Base-by-base conservation (phyloP, 2,329 filamentous ascomycete species). In the Coniella lustricola region DNA sequence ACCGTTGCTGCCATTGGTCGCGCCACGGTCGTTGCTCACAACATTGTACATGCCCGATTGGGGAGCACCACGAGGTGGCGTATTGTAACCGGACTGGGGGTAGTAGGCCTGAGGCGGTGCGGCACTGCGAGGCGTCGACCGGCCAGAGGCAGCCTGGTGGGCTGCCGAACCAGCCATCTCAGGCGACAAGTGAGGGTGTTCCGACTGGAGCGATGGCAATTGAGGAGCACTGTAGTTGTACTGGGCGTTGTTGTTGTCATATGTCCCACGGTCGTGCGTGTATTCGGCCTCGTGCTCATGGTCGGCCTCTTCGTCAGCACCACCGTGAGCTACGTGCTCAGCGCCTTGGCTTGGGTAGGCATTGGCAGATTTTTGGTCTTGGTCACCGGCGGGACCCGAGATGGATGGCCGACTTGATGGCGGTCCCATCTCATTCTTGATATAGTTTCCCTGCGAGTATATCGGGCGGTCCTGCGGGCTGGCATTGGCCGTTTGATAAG, bases 351-450 rank as follows among this genome's bases (percentile, higher is more conserved):
- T 63, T 22, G 67, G 56, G 55, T 79, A 74, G 51, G 85, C 76
- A 64, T 91, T 91, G 17, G 76, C 62, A 21, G 74, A 64, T 63
- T 84, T 82, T 34, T 81, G 72, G 52, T 86, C 81, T 39, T 78
- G 70, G 22, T 68, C 66, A 49, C 83, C 76, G 3, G 75, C 67
- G 44, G 80, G 77, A 33, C 78, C 70, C 17, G 51, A 50, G 38
- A 78, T 75, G 5, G 77, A 65, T 2, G 78, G 73, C 50, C 85
- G 76, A 49, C 69, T 72, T 29, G 86, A 79, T 10, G 89, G 88
- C 17, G 90, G 89, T 0, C 85, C 88, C 88, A 95, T 95, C 58
- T 95, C 89, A 52, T 74, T 86, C 73, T 94, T 94, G 53, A 88
- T 76, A 58, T 91, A 93, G 59, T 71, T 75, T 40, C 76, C 62